These are phyloP conservation scores for Aspergillus pseudoglaucus DNA, from an alignment of 2,329 filamentous ascomycete genomes.

Conservation along the genomic window DNA sequence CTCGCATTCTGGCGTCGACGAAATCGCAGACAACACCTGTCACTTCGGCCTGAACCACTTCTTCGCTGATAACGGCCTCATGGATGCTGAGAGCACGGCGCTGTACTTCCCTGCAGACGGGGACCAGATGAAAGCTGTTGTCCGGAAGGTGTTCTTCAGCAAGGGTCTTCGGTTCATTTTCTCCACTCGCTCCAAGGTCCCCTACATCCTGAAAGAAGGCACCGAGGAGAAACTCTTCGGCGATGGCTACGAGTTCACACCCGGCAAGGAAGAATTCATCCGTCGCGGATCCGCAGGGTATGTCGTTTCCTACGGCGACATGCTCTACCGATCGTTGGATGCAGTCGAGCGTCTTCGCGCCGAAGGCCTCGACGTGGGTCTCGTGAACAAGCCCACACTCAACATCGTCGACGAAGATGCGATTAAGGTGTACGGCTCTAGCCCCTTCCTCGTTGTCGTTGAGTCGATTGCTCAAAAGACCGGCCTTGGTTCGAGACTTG, in stretches of 20 bases:
- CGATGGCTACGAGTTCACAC: slow-evolving; percentile 30
- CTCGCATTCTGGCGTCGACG: slow-evolving; percentile 35
- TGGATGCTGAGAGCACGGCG: slow-evolving; percentile 28
- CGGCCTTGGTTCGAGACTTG: slow-evolving; percentile 32
- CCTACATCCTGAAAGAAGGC: slow-evolving; percentile 33
- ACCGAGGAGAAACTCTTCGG: slow-evolving; percentile 31
- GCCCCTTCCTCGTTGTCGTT: slow-evolving; percentile 32
- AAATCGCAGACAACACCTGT: slow-evolving; percentile 39
- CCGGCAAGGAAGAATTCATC: slow-evolving; percentile 34
- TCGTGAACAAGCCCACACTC: slow-evolving; percentile 36
- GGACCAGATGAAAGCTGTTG: slow-evolving; percentile 35
- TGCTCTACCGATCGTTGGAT: slow-evolving; percentile 36
- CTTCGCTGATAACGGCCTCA: slow-evolving; percentile 36
- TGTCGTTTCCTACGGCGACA: slow-evolving; percentile 34
- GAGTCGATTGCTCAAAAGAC: slow-evolving; percentile 37
- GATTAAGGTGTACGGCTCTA: slow-evolving; percentile 30
- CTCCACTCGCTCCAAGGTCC: slow-evolving; percentile 34
- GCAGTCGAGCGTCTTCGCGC: slow-evolving; percentile 32
- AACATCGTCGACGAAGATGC: slow-evolving; percentile 35
- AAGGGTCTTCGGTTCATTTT: slow-evolving; percentile 33
- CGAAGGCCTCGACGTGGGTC: slow-evolving; percentile 31
- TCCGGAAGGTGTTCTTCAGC: slow-evolving; percentile 33
- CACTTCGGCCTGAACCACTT: slow-evolving; percentile 38
- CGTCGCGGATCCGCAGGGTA: slow-evolving; percentile 32
- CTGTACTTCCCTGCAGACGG: slow-evolving; percentile 37